These are phyloP conservation scores for Xerocomus alliaceus DNA, from an alignment of 1,284 basidiomycete species.

Conservation along the genomic window DNA sequence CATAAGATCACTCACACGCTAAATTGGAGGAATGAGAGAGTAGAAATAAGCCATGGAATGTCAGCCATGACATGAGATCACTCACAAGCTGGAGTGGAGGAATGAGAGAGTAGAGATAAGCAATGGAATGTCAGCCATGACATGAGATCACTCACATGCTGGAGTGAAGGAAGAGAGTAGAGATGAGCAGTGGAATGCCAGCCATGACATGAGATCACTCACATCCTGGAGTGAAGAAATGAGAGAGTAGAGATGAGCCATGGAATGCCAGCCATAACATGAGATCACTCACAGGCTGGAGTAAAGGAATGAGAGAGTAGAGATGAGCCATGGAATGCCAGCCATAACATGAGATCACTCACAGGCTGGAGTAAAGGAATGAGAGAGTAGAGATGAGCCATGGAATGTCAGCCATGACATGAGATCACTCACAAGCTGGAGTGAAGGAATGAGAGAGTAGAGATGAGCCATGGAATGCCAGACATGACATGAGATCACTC, in stretches of 20 bases:
- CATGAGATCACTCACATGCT: too few relatives aligned
- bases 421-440: not conserved
- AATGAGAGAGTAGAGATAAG: too few relatives aligned
- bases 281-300: not conserved
- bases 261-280: not conserved
- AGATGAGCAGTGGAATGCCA: not conserved
- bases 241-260: not conserved
- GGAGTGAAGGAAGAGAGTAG: not conserved
- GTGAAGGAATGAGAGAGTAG: too few relatives aligned
- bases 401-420: not conserved
- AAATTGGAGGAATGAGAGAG: not conserved
- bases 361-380: not conserved
- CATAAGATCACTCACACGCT: not conserved
- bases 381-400: too few relatives aligned
- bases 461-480: too few relatives aligned
- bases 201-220: not conserved
- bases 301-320: not conserved
- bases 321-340: not conserved
- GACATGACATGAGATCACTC: too few relatives aligned
- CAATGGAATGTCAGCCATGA: not conserved
- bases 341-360: not conserved
- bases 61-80: not conserved
- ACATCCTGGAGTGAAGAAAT: not conserved
- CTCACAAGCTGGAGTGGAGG: not conserved
- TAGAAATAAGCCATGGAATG: not conserved